Percentiles rank a stretch among this genome's conserved stretches.
These are phyloP conservation scores for Sphagnum tenellum DNA, from an alignment of 225 moss, liverwort and hornwort genomes.

Conservation along the genomic window DNA sequence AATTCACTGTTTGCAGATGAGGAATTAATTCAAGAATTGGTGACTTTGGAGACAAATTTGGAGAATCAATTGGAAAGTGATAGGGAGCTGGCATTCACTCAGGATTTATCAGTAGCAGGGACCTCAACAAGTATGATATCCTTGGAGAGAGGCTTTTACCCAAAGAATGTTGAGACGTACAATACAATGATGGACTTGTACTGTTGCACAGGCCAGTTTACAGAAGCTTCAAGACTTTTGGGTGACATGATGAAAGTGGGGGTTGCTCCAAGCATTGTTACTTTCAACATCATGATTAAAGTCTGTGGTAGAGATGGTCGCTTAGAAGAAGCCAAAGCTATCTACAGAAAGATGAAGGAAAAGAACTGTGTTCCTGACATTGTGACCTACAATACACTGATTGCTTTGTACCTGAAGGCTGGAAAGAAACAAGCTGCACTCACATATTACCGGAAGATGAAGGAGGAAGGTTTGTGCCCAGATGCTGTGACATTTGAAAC, in stretches of 20 bases:
- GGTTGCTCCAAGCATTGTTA: slow-evolving; percentile 63
- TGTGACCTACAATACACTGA: slow-evolving; percentile 67
- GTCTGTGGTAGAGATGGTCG: slow-evolving; percentile 73
- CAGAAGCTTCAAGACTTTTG: slow-evolving; percentile 63
- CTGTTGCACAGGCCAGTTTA: slow-evolving; percentile 59
- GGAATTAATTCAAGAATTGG: too few relatives aligned
- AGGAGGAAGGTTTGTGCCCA: slow-evolving; percentile 35
- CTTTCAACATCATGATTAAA: slow-evolving; percentile 93
- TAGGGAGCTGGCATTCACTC: background rate
- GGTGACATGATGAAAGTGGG: slow-evolving; percentile 58
- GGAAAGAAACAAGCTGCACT: slow-evolving; percentile 47
- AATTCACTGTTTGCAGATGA: too few relatives aligned
- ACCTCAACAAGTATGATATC: background rate
- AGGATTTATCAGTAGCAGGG: slow-evolving; percentile 2
- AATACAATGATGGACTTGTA: slow-evolving; percentile 90
- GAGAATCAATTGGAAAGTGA: slow-evolving; percentile 2
- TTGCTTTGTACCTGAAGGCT: slow-evolving; percentile 48
- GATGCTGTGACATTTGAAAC: slow-evolving; percentile 63
- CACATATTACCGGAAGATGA: slow-evolving; percentile 60
- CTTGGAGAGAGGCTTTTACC: background rate
- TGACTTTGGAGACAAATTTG: too few relatives aligned
- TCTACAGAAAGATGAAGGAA: slow-evolving; percentile 47
- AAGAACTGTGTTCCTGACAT: slow-evolving; percentile 45
- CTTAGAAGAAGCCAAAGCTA: slow-evolving; percentile 63
- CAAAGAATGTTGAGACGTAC: slow-evolving; percentile 57